Base-by-base conservation (phyloP, 2,329 filamentous ascomycete genomes). In the Cercospora beticola region DNA sequence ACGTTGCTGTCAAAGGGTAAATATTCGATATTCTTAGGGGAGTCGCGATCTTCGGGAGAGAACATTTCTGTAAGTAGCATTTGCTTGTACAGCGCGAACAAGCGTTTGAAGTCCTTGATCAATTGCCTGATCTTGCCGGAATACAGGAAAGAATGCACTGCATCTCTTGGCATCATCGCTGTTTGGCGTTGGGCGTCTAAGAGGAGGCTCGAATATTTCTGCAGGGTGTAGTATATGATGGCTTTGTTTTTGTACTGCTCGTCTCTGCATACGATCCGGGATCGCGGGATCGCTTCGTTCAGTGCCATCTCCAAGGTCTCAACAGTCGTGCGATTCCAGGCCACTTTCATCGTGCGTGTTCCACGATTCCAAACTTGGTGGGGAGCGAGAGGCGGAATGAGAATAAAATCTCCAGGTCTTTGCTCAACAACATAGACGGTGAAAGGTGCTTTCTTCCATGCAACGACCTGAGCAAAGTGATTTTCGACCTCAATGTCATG, bases 161-260 rank as follows among this genome's bases (percentile, higher is more conserved):
- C 74, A 12, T 78, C 76, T 4, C 73, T 52, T 74, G 63, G 79
- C 78, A 78, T 81, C 75, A 71, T 81, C 70, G 57, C 76, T 68
- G 68, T 74, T 60, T 87, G 82, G 26, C 85, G 82, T 64, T 86
- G 82, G 16, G 92, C 85, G 61, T 88, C 83, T n/a, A 83, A 82
- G 70, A 90, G 81, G 30, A 87, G 78, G 5, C 79, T 79, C 1
- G 85, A 86, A 78, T 98, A 98, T 75, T 93, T 95, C 10, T 90
- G 83, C 3, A 98, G 84, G 0, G 93, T 92, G 77, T 90, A 97
- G 79, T 94, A 97, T 56, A 97, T 86, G 67, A 98, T 97, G 5
- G 94, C 92, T 79, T 98, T 98, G 82, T 97, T 97, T 79, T 98
- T 98, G 84, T 99, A 99, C 79, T 98, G 94, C 78, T 99, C 95